Base-by-base conservation (phyloP, 2,329 filamentous ascomycete species). In the Pseudocercospora ulei region DNA sequence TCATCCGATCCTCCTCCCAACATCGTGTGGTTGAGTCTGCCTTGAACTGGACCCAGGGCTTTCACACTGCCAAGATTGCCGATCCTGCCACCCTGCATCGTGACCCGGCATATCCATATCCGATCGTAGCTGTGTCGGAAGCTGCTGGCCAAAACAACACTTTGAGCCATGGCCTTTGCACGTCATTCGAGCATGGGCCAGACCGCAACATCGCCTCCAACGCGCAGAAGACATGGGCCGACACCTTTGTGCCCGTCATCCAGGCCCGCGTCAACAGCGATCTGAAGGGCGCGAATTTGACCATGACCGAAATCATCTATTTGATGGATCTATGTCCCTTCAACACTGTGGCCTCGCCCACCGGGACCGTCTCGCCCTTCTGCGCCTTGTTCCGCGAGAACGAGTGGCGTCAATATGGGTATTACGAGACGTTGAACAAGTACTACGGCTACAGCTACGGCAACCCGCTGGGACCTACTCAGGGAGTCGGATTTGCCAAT, bases 271-370 rank as follows among this genome's bases (percentile, higher is more conserved):
- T 94, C 25, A 85, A 87, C 56, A 53, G 63, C 8, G 73, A 79
- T 44, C 67, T 95, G 0, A 71, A 70, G 0, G 80, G 81, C 2
- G 77, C 73, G 3, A 75, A 80, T 44, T 59, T 94, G 26, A 73
- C 71, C 2, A 56, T 68, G 7, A 55, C 65, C 1, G 77, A 88
- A 20, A 74, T 77, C 1, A 66, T 86, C 40, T 73, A 71, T 41
- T 58, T 95, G 20, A 94, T 95, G 85, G 85, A 94, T 53, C 68
- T 94, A 44, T 95, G 87, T 55, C 79, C 87, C 0, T 94, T 85
- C 63, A 72, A 80, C 50, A 88, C 83, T 0, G 76, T 93, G n/a
- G 76, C 79, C 5, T 67, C 73, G 4, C 62, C 70, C 2, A 71
- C 65, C 3, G 68, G 62, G 11, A 57, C 56, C 3, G 58, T 80